A percentile compares a stretch with the other conserved stretches of the same genome.
Evolutionary conservation across 306 rosid species (phyloP).

Genomic region (Quercus wislizeni): DNA sequence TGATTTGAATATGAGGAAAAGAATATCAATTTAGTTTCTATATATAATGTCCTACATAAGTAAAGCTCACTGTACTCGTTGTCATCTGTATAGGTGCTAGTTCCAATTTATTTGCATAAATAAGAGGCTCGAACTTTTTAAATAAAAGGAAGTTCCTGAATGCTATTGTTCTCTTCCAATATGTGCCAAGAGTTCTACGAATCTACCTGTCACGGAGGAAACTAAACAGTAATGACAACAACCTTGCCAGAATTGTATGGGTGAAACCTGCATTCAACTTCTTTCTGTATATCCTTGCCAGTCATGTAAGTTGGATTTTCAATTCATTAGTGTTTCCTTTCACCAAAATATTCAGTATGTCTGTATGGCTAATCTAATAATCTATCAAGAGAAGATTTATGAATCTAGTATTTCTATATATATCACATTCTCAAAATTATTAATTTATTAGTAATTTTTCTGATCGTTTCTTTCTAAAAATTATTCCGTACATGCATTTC

Average conservation of each 20-base stretch:
- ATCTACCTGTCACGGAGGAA: constrained; percentile 76
- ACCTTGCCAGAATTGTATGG: constrained; percentile 63
- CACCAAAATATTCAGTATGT: too few relatives aligned
- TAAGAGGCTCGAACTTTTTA: constrained; percentile 53
- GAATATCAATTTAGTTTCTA: too few relatives aligned
- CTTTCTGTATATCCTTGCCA: constrained; percentile 87
- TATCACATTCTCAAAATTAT: too few relatives aligned
- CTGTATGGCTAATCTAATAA: too few relatives aligned
- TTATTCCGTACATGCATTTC: too few relatives aligned
- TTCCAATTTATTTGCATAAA: constrained; percentile 59
- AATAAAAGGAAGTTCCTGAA: constrained; percentile 77
- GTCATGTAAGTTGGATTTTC: constrained; percentile 66
- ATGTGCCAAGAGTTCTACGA: constrained; percentile 72
- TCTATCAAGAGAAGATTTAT: too few relatives aligned
- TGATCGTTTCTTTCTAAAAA: too few relatives aligned
- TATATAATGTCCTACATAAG: too few relatives aligned
- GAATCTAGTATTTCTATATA: too few relatives aligned
- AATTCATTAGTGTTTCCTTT: too few relatives aligned
- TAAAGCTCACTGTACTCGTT: background rate
- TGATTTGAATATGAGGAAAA: too few relatives aligned
- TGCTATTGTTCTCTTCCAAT: constrained; percentile 66
- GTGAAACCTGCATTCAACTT: constrained; percentile 93
- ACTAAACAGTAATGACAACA: constrained; percentile 71
- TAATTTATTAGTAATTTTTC: too few relatives aligned
- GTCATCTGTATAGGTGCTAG: constrained; percentile 51